Percentiles rank a stretch among this genome's conserved stretches.
Conservation (phyloP, 768 basidiomycete genomes). For the Tephrocybe sp. region DNA sequence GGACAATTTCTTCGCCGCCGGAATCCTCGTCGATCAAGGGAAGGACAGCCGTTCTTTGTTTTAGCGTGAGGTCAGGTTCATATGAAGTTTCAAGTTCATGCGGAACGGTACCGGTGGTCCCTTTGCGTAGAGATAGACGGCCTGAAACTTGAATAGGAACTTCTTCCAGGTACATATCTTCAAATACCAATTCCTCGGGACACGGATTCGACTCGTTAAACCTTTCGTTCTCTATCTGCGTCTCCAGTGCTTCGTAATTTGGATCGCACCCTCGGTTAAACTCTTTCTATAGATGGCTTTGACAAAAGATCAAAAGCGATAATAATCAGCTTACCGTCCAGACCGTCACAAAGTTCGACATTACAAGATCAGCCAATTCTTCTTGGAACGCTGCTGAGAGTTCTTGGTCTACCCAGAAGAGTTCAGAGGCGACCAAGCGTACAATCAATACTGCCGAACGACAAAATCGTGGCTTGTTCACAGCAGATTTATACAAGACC, state of each 20-base stretch:
- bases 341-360: conserved; percentile 2
- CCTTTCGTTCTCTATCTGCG: not conserved
- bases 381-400: not conserved
- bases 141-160: too few relatives aligned
- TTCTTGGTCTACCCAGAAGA: conserved; percentile 6
- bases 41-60: not conserved
- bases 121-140: too few relatives aligned
- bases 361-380: conserved; percentile 6
- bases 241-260: not conserved
- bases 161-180: conserved; percentile 6
- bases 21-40: not conserved
- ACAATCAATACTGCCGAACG: conserved; percentile 7
- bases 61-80: not conserved
- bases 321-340: conserved; percentile 6
- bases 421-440: not conserved
- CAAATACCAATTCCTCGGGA: conserved; percentile 1
- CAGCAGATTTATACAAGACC: not conserved
- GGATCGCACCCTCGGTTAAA: not conserved
- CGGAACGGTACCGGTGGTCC: too few relatives aligned
- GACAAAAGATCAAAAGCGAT: not conserved
- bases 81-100: too few relatives aligned
- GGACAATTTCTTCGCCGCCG: not conserved
- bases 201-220: conserved; percentile 10
- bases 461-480: not conserved
- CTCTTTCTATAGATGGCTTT: not conserved